Evolutionary conservation across 2,329 filamentous ascomycete species (phyloP).

Genomic region (Colletotrichum musae): DNA sequence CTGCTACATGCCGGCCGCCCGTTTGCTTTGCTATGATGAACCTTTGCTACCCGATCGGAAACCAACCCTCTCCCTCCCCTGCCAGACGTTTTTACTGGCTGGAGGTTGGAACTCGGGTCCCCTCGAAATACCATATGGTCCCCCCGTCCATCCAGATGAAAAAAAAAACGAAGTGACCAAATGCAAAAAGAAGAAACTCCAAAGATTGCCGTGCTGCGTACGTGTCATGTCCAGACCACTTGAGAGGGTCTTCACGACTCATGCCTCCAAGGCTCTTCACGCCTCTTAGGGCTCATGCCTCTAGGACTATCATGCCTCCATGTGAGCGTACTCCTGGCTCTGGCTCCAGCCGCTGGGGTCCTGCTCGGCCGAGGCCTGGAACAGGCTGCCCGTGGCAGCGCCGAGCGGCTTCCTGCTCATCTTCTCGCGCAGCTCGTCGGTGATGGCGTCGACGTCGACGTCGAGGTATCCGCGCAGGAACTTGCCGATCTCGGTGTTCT

Average conservation of each 20-base stretch:
- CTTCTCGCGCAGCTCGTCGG: constrained; percentile 78
- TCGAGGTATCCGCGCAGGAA: constrained; percentile 86
- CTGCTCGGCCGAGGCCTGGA: background rate
- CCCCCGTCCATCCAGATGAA: no score
- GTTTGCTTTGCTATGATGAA: constrained; percentile 26
- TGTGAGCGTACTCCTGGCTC: constrained; percentile 28
- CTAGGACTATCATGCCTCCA: background rate
- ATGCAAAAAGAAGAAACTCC: constrained; percentile 15
- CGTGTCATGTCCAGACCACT: background rate
- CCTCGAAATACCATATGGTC: no score
- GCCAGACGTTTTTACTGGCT: background rate
- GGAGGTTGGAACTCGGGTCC: no score
- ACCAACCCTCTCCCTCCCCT: background rate
- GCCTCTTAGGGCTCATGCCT: constrained; percentile 11
- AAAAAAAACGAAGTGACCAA: no score
- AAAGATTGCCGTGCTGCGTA: constrained; percentile 14
- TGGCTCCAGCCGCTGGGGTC: constrained; percentile 31
- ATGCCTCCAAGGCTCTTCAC: constrained; percentile 3
- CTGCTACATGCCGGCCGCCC: constrained; percentile 6
- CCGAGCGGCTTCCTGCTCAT: constrained; percentile 46
- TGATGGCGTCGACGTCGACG: constrained; percentile 84
- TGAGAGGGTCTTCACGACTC: background rate
- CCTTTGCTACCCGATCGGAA: background rate
- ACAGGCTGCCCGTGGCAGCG: constrained; percentile 12
- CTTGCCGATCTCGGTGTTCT: constrained; percentile 92